Conservation (phyloP, 257 asterid genomes). For the Orobanche coerulescens region DNA sequence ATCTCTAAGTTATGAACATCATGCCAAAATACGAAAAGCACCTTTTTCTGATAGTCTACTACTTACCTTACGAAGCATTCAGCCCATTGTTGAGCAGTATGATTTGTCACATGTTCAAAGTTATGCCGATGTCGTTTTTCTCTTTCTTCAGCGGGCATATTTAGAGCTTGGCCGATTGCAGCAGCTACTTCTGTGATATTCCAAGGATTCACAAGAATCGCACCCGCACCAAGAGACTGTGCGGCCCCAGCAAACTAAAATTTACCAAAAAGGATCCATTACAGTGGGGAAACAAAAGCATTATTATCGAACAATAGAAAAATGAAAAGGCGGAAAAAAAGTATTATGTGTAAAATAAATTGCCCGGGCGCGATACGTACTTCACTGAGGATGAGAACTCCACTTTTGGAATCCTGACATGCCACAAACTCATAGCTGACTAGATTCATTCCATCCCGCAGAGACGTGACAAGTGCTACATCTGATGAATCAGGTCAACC, state of each 20-base stretch:
- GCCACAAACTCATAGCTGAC: slow-evolving; percentile 99
- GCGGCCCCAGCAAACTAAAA: slow-evolving; percentile 98
- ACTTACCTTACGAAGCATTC: slow-evolving; percentile 85
- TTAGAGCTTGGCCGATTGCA: slow-evolving; percentile 61
- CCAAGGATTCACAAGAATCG: slow-evolving; percentile 97
- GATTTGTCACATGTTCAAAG: slow-evolving; percentile 79
- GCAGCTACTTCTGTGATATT: slow-evolving; percentile 79
- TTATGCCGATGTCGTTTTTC: slow-evolving; percentile 89
- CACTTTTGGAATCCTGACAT: slow-evolving; percentile 81
- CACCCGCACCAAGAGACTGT: slow-evolving; percentile 98
- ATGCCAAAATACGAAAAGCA: slow-evolving; percentile 1
- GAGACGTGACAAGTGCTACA: slow-evolving; percentile 89
- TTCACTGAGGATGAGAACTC: slow-evolving; percentile 95
- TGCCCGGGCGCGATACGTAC: slow-evolving; percentile 30
- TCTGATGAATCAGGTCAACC: slow-evolving; percentile 47
- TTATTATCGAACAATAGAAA: slow-evolving; percentile 10
- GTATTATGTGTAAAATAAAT: slow-evolving; percentile 11
- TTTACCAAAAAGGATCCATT: slow-evolving; percentile 18
- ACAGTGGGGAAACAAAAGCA: slow-evolving; percentile 3
- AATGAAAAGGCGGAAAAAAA: not conserved
- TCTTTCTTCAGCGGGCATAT: slow-evolving; percentile 79
- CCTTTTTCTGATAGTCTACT: slow-evolving; percentile 19
- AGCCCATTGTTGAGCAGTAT: slow-evolving; percentile 99
- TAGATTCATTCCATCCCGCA: slow-evolving; percentile 98
- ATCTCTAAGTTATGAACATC: slow-evolving; percentile 6